Base-by-base conservation (phyloP, 768 basidiomycete species). In the Boletus fagicola region DNA sequence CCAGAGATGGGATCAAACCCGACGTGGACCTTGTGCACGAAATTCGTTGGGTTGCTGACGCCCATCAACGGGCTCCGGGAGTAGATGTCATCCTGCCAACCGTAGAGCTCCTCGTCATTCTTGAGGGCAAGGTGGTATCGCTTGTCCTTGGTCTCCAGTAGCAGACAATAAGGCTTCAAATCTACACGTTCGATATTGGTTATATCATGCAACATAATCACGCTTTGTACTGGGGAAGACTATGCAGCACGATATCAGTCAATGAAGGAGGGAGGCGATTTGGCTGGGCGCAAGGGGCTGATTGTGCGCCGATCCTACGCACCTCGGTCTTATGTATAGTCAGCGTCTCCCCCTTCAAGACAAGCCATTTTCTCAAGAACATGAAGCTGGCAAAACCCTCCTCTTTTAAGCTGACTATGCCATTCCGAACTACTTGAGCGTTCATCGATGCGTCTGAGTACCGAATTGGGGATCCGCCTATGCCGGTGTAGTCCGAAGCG, bases 11-110 rank as follows among this genome's bases (percentile, higher is more conserved):
- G 92, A 75, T 99, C 96, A 65, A 95, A 98, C 3, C 94, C 95
- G 55, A 98, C 96, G 73, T 98, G 96, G 3, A 98, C 94, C 71
- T 98, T 94, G 77, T 99, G 96, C 0, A 98, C 93, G 68, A 99
- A 98, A 73, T 99, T 96, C 9, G 95, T 98, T 0, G 96, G 96
- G 63, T 89, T 90, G 71, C 88, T 88, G 44, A 95, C 91, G 28
- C 96, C 93, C 86, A 95, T 92, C 49, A 94, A 78, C 3, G 95
- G 94, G 66, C 90, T 92, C 47, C 94, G 83, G 6, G 84, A 84
- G 74, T 98, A 98, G 58, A 99, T 88, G 69, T 97, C 95, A 68
- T 99, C 96, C 72, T 95, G 91, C 95, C 95, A 98, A 18, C 87
- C 87, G 66, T 99, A 99, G n/a, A 99, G 80, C 67, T 99, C 96